Evolutionary conservation across 768 basidiomycete genomes (phyloP), one percentile per base, ranked within the genome.

Genomic region (Cystobasidium ongulense): DNA sequence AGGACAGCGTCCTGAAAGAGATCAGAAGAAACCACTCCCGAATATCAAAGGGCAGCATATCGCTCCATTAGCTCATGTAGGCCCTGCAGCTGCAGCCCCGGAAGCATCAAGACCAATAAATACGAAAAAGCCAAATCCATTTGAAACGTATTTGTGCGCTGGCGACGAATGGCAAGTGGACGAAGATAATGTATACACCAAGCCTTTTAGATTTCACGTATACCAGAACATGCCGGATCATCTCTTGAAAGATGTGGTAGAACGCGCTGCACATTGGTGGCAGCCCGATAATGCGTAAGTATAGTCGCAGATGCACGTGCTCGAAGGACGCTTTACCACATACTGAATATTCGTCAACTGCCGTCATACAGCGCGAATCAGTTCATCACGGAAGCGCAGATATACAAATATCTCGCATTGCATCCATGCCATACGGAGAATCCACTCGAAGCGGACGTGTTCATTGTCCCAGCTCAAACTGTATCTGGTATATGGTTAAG

Each of bases 371-470:
- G 65, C 25, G 29, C 39, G 21, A 67, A 67, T 52, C 65, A 67
- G 27, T 67, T 67, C 46, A 53, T 67, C 17, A 67, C 65, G 2
- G 65, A 67, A 50, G 46, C 53, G 3, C 39, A 50, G 31, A 39
- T 67, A 31, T 39, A 33, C 65, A 67, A 67, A 29, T 41, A 67
- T 27, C 46, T 67, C 3, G 27, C 65, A 1, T 18, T 67, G 39
- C 65, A 67, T 53, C 65, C 65, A 52, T 67, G 65, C 31, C 65
- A 67, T 67, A 67, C 65, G 10, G 43, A 46, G 7, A 29, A 67
- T 67, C 65, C 65, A 2, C 23, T 33, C 27, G 29, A 46, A 31
- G 65, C 65, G 25, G 65, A 67, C 31, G 65, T 41, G 8, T 67
- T 67, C 43, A 67, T 67, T 41, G 65, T 67, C 18, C 65, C 65